Conservation (phyloP, 129 eudicot species). For the Tagetes patula region DNA sequence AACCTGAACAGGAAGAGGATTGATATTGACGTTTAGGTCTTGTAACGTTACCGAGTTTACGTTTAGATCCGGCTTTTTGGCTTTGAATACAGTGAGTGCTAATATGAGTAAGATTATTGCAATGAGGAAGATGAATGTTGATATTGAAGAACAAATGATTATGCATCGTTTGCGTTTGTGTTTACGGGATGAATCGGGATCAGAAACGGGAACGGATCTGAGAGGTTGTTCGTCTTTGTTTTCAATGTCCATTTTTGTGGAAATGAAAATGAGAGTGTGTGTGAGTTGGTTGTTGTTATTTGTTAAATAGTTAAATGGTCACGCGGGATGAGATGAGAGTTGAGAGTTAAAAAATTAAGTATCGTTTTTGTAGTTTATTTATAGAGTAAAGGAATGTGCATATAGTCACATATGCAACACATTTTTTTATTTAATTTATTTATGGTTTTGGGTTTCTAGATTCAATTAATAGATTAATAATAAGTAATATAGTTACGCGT, state of each 20-base stretch:
- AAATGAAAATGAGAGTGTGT: not conserved
- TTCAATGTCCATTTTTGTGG: conserved; percentile 29
- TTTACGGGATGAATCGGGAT: conserved; percentile 5
- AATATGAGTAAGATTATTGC: conserved; percentile 23
- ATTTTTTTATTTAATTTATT: not conserved
- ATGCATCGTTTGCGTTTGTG: conserved; percentile 33
- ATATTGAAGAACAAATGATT: conserved; percentile 28
- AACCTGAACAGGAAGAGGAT: conserved; percentile 3
- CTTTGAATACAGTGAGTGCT: conserved; percentile 32
- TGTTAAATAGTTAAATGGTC: conserved; percentile 4
- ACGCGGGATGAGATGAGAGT: not conserved
- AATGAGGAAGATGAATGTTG: conserved; percentile 4
- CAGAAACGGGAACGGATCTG: conserved; percentile 11
- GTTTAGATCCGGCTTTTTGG: conserved; percentile 21
- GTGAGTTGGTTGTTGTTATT: not conserved
- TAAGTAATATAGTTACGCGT: not conserved
- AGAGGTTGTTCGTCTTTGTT: conserved; percentile 39
- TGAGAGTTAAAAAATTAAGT: not conserved
- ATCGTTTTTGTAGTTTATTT: not conserved
- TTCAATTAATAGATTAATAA: not conserved
- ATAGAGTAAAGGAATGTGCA: not conserved
- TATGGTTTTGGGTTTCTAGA: not conserved
- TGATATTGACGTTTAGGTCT: conserved; percentile 3
- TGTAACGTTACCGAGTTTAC: conserved; percentile 19
- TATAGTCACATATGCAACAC: not conserved